These are phyloP conservation scores for Amaranthus hypochondriacus DNA, from an alignment of 148 eudicot genomes.

Conservation along the genomic window DNA sequence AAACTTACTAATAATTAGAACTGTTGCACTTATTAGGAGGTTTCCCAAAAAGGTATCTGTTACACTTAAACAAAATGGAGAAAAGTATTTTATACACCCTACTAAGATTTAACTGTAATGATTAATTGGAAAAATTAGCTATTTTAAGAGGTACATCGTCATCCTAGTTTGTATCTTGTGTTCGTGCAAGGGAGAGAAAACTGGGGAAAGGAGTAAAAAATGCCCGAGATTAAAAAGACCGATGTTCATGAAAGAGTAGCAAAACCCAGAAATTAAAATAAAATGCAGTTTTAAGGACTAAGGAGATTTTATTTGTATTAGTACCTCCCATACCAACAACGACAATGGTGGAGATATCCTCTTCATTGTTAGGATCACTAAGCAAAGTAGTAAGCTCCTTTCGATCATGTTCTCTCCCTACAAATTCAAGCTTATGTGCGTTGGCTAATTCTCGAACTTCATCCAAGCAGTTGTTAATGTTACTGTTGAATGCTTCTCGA, in stretches of 20 bases:
- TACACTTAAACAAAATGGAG: too few relatives aligned
- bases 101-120: too few relatives aligned
- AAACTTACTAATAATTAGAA: too few relatives aligned
- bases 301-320: too few relatives aligned
- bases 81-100: too few relatives aligned
- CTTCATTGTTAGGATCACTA: conserved; percentile 1
- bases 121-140: too few relatives aligned
- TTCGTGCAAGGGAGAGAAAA: neutral
- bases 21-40: too few relatives aligned
- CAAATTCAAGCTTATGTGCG: conserved; percentile 18
- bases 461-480: conserved; percentile 8
- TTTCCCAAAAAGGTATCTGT: too few relatives aligned
- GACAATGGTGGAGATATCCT: conserved; percentile 7
- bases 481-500: neutral
- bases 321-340: conserved; percentile 22
- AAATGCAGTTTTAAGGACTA: neutral
- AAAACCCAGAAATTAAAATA: neutral
- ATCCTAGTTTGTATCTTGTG: neutral
- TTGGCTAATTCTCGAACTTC: conserved; percentile 23
- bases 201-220: too few relatives aligned
- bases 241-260: neutral
- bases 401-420: conserved; percentile 16
- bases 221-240: too few relatives aligned
- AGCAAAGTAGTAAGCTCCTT: conserved; percentile 7
- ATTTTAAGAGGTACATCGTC: too few relatives aligned